These are phyloP conservation scores for Penicillium brasilianum DNA, from an alignment of 2,329 filamentous ascomycete species.

Conservation along the genomic window DNA sequence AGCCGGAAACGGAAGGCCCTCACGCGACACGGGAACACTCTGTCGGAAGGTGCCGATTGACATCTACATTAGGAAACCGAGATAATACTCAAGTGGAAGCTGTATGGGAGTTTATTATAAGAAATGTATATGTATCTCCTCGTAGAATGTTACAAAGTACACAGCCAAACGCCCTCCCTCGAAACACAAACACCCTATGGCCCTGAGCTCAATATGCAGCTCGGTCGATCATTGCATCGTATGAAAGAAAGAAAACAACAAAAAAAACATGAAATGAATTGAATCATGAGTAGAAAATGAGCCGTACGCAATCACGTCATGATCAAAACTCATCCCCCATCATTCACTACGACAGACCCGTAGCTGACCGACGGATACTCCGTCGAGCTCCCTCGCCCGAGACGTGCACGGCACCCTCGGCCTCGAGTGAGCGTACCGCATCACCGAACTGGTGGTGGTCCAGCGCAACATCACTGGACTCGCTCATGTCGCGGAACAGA, in stretches of 20 bases:
- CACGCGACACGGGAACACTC: conserved; percentile 15
- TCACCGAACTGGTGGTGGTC: conserved; percentile 84
- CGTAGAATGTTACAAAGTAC: background rate
- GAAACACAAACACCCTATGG: background rate
- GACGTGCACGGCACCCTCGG: conserved; percentile 81
- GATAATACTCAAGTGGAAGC: background rate
- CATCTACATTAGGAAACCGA: too few species aligned
- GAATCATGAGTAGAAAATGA: background rate
- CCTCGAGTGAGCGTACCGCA: conserved; percentile 77
- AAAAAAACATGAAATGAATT: background rate
- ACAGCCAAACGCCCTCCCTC: background rate
- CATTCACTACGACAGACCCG: conserved; percentile 22
- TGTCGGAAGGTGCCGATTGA: too few species aligned
- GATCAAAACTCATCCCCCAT: background rate
- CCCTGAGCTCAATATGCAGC: conserved; percentile 29
- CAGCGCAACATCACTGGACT: conserved; percentile 70
- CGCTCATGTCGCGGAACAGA: conserved; percentile 72
- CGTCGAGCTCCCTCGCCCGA: conserved; percentile 83
- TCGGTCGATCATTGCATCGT: conserved; percentile 37
- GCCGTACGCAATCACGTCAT: background rate
- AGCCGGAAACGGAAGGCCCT: conserved; percentile 6
- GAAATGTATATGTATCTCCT: background rate
- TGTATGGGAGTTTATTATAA: background rate
- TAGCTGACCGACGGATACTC: conserved; percentile 68
- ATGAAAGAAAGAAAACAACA: conserved; percentile 19